phyloP scores from a whole-genome alignment of 768 basidiomycete species.

The Dictyophora rubrovolvata region DNA sequence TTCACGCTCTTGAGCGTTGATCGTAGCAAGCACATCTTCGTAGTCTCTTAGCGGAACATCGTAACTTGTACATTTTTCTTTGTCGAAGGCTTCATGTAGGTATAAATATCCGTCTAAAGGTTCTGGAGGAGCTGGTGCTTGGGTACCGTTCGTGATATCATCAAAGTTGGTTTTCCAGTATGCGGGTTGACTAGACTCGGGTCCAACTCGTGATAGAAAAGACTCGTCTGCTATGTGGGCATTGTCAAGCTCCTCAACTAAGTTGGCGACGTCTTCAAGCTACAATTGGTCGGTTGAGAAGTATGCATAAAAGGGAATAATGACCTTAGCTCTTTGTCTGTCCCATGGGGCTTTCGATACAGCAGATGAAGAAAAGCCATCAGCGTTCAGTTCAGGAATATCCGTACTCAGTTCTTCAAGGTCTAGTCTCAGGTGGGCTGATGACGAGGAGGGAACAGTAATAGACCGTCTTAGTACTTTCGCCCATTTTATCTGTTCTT shows the following conservation, averaged over 20 bases:
- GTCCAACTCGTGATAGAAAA: neutral
- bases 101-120: neutral
- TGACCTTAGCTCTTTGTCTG: neutral
- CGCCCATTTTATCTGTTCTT: slow-evolving; percentile 2
- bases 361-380: neutral
- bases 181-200: neutral
- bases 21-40: neutral
- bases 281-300: neutral
- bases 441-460: neutral
- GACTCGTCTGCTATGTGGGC: neutral
- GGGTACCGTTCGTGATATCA: neutral
- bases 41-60: neutral
- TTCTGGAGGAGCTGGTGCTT: neutral
- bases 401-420: neutral
- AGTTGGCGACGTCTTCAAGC: neutral
- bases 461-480: neutral
- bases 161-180: neutral
- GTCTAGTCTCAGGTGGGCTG: neutral
- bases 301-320: neutral
- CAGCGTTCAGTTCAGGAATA: neutral
- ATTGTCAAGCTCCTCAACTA: neutral
- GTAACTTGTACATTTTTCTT: neutral
- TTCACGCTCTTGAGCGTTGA: neutral
- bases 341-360: neutral
- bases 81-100: neutral